Percentiles rank a stretch among this genome's conserved stretches.
Conservation (phyloP, 306 rosid genomes). For the Prinsepia uniflora region DNA sequence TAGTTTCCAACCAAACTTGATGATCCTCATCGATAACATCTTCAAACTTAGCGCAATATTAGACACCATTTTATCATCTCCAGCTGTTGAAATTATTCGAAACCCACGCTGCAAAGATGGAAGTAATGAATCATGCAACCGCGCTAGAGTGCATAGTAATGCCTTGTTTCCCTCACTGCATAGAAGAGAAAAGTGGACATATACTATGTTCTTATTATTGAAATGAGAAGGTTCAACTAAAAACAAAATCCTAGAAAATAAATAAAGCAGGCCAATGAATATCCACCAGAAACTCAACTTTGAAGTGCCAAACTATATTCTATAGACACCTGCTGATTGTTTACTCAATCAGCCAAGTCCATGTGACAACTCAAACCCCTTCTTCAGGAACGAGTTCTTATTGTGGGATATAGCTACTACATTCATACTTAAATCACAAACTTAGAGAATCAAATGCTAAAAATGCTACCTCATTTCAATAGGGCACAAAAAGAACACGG, state of each 20-base stretch:
- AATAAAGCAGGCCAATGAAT: neutral
- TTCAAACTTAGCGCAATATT: constrained; percentile 59
- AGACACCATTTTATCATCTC: constrained; percentile 46
- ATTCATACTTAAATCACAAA: neutral
- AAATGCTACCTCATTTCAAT: constrained; percentile 65
- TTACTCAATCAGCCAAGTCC: neutral
- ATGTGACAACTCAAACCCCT: neutral
- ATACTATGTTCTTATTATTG: neutral
- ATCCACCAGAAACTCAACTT: neutral
- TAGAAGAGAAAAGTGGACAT: neutral
- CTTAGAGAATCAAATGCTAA: neutral
- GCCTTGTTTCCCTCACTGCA: constrained; percentile 79
- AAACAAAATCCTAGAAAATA: neutral
- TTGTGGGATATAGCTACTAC: neutral
- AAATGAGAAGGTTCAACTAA: neutral
- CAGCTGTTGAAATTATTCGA: constrained; percentile 41
- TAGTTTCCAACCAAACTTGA: constrained; percentile 77
- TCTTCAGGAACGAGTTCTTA: neutral
- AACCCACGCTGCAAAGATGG: constrained; percentile 56
- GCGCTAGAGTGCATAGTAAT: constrained; percentile 69
- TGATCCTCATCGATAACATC: constrained; percentile 66
- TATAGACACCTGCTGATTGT: constrained; percentile 1
- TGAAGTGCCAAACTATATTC: neutral
- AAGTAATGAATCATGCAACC: constrained; percentile 81
- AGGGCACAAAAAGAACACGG: constrained; percentile 71